These are phyloP conservation scores for Xeromyces bisporus DNA, from an alignment of 495 filamentous ascomycete genomes.

Conservation along the genomic window DNA sequence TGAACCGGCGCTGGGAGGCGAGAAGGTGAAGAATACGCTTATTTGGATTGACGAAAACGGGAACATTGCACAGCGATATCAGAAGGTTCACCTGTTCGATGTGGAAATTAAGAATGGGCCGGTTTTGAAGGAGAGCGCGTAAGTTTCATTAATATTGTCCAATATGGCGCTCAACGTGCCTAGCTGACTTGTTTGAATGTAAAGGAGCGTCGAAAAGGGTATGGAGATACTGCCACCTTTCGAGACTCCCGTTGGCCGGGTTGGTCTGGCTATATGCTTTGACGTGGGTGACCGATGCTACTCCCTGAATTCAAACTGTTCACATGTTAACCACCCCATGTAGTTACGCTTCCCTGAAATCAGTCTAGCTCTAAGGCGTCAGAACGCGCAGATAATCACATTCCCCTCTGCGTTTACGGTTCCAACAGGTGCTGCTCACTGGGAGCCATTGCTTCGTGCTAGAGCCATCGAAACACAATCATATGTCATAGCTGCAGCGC, in stretches of 20 bases:
- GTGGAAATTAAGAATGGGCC: slow-evolving; percentile 49
- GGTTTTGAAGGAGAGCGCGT: slow-evolving; percentile 43
- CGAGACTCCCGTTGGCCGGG: slow-evolving; percentile 49
- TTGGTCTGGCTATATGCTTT: slow-evolving; percentile 77
- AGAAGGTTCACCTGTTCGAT: slow-evolving; percentile 70
- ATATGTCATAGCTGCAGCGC: slow-evolving; percentile 79
- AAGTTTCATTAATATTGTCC: slow-evolving; percentile 5
- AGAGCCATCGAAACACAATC: slow-evolving; percentile 81
- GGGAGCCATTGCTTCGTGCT: slow-evolving; percentile 59
- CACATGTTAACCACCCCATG: background rate
- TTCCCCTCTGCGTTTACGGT: slow-evolving; percentile 88
- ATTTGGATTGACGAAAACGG: slow-evolving; percentile 55
- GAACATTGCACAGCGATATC: slow-evolving; percentile 43
- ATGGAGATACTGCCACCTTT: slow-evolving; percentile 48
- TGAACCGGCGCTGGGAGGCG: slow-evolving; percentile 43
- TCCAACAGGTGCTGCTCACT: slow-evolving; percentile 73
- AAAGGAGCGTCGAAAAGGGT: slow-evolving; percentile 43
- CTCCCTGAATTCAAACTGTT: background rate
- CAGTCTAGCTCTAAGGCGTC: slow-evolving; percentile 44
- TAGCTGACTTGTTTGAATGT: background rate
- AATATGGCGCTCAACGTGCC: background rate
- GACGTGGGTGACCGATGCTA: slow-evolving; percentile 37
- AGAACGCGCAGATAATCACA: slow-evolving; percentile 59
- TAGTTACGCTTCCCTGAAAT: slow-evolving; percentile 68
- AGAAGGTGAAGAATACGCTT: slow-evolving; percentile 44